A percentile compares a stretch with the other conserved stretches of the same genome.
Evolutionary conservation across 1,284 basidiomycete species (phyloP).

Genomic region (Waitea zeae): DNA sequence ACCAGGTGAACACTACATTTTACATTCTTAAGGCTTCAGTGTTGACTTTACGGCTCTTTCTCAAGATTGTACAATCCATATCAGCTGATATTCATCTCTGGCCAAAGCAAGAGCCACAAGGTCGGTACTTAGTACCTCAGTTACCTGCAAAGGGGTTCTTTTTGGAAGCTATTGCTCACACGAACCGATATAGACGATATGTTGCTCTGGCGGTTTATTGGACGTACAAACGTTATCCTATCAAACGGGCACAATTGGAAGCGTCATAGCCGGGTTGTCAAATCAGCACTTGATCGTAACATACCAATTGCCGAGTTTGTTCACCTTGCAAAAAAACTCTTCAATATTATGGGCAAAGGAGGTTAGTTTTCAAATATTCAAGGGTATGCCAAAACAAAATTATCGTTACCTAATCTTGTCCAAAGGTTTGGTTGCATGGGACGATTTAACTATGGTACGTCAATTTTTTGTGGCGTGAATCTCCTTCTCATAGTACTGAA

Average conservation of each 20-base stretch:
- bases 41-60: too few relatives aligned
- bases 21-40: not conserved
- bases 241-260: slow-evolving; percentile 15
- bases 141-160: too few relatives aligned
- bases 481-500: too few relatives aligned
- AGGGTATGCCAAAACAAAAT: too few relatives aligned
- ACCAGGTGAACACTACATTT: not conserved
- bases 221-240: slow-evolving; percentile 13
- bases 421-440: slow-evolving; percentile 11
- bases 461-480: too few relatives aligned
- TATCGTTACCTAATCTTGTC: too few relatives aligned
- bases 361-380: too few relatives aligned
- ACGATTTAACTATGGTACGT: slow-evolving; percentile 13
- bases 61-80: not conserved
- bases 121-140: too few relatives aligned
- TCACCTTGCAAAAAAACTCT: slow-evolving; percentile 10
- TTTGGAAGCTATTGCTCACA: too few relatives aligned
- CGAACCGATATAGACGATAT: slow-evolving; percentile 11
- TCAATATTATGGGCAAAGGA: slow-evolving; percentile 11
- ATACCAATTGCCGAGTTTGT: slow-evolving; percentile 14
- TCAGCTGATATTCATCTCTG: slow-evolving; percentile 8
- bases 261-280: slow-evolving; percentile 12
- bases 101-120: slow-evolving; percentile 14
- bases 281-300: slow-evolving; percentile 11
- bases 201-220: slow-evolving; percentile 14